phyloP scores from a whole-genome alignment of 306 rosid species.

The Vigna radiata region DNA sequence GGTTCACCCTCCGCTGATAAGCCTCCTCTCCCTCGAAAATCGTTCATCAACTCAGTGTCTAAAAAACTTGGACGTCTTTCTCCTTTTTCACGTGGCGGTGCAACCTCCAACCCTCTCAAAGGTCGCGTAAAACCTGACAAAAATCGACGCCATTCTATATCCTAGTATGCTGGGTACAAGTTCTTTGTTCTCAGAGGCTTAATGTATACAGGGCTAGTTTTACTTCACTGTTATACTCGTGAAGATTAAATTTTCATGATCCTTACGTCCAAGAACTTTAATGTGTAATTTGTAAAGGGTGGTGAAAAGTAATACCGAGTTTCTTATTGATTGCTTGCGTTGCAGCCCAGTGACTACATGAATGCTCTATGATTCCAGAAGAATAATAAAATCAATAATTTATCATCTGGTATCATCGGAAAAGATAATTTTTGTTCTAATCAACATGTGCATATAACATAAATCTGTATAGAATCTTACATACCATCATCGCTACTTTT shows the following conservation, averaged over 20 bases:
- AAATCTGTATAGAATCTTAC: neutral
- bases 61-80: constrained; percentile 73
- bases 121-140: constrained; percentile 55
- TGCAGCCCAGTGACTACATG: neutral
- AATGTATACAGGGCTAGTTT: constrained; percentile 7
- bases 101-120: constrained; percentile 44
- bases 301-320: constrained; percentile 27
- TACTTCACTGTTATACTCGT: constrained; percentile 36
- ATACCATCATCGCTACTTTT: neutral
- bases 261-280: constrained; percentile 10
- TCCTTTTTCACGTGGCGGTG: constrained; percentile 63
- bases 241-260: constrained; percentile 35
- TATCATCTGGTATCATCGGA: neutral
- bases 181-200: constrained; percentile 13
- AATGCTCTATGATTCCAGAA: constrained; percentile 17
- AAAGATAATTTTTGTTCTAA: neutral
- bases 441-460: too few species aligned
- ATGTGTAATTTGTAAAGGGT: constrained; percentile 17
- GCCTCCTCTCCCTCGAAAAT: constrained; percentile 80
- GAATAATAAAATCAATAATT: neutral
- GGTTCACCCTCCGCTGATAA: constrained; percentile 54
- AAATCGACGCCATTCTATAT: constrained; percentile 83
- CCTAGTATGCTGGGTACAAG: constrained; percentile 47
- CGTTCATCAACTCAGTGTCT: constrained; percentile 74
- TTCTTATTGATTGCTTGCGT: constrained; percentile 33